These are phyloP conservation scores for Solidago caesia DNA, from an alignment of 129 eudicot genomes.

Conservation along the genomic window DNA sequence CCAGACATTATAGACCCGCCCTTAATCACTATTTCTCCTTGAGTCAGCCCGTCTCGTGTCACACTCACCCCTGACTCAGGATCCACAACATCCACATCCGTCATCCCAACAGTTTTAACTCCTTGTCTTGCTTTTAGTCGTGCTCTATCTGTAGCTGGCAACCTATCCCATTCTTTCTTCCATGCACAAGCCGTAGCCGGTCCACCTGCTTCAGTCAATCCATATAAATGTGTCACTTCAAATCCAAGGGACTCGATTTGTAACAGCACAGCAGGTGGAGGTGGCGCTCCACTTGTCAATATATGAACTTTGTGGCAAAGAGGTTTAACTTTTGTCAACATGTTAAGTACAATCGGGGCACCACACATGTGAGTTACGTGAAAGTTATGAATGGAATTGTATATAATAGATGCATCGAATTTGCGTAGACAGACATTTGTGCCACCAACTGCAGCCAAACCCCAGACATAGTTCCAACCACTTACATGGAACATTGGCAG, in stretches of 20 bases:
- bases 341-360: conserved; percentile 73
- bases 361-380: conserved; percentile 79
- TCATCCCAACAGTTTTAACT: conserved; percentile 50
- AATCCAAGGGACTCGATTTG: conserved; percentile 70
- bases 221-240: conserved; percentile 61
- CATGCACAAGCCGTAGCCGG: conserved; percentile 54
- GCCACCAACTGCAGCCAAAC: conserved; percentile 72
- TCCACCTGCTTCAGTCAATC: conserved; percentile 82
- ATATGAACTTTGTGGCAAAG: conserved; percentile 44
- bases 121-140: conserved; percentile 78
- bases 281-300: conserved; percentile 78
- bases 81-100: conserved; percentile 58
- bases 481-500: conserved; percentile 81
- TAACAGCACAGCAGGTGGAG: conserved; percentile 58
- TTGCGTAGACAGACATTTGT: conserved; percentile 57
- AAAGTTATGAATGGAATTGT: conserved; percentile 32
- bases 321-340: conserved; percentile 38
- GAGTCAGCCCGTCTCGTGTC: conserved; percentile 49
- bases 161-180: conserved; percentile 59
- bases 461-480: conserved; percentile 76
- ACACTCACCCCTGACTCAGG: conserved; percentile 56
- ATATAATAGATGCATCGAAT: conserved; percentile 43
- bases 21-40: conserved; percentile 64
- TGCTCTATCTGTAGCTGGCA: conserved; percentile 55
- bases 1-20: conserved; percentile 77